These are phyloP conservation scores for Diaporthe humulicola DNA, from an alignment of 2,329 filamentous ascomycete genomes.

Conservation along the genomic window DNA sequence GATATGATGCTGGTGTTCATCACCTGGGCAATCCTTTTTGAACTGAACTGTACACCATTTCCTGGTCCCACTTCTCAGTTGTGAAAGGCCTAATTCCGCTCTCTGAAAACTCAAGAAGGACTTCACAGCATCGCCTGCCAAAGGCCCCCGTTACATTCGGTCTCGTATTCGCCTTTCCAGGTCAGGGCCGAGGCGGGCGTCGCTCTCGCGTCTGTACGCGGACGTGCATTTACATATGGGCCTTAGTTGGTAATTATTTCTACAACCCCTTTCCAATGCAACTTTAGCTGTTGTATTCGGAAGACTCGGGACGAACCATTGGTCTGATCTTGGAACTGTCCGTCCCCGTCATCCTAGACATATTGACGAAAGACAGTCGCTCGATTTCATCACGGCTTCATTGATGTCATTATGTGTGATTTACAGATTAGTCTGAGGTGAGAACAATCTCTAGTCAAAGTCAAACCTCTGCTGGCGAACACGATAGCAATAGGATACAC, in stretches of 20 bases:
- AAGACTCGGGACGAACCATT: not conserved
- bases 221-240: not conserved
- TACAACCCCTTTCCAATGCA: not conserved
- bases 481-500: not conserved
- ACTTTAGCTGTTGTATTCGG: not conserved
- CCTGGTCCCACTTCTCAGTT: too few relatives aligned
- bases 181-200: not conserved
- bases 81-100: too few relatives aligned
- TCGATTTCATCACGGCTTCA: not conserved
- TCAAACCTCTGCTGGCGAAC: not conserved
- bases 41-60: not conserved
- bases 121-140: not conserved
- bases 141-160: not conserved
- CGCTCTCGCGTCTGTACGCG: not conserved
- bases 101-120: too few relatives aligned
- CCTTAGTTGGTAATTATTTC: not conserved
- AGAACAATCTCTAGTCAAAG: not conserved
- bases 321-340: not conserved
- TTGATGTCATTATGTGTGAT: conserved; percentile 11
- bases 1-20: too few relatives aligned
- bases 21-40: not conserved
- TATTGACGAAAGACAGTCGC: not conserved
- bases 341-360: not conserved
- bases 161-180: conserved; percentile 16
- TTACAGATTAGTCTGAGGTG: not conserved